Conservation (phyloP, 129 eudicot genomes). For the Ambrosia artemisiifolia region DNA sequence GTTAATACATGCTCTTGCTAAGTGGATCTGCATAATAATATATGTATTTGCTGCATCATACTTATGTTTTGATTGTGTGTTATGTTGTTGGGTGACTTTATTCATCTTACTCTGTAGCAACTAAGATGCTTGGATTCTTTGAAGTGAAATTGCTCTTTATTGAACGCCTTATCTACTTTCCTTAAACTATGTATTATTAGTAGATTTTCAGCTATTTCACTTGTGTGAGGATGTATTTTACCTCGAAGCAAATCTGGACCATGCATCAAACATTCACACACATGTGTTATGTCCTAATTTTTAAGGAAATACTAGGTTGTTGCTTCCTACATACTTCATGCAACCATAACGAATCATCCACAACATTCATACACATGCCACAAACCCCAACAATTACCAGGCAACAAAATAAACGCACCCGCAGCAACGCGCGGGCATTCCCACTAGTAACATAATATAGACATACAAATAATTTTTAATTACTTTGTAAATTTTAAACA, state of each 20-base stretch:
- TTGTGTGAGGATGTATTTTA: slow-evolving; percentile 17
- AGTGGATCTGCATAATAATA: slow-evolving; percentile 15
- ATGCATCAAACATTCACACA: no score
- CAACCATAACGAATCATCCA: no score
- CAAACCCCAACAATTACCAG: no score
- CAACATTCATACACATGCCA: no score
- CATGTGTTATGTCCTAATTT: no score
- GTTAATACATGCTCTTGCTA: neutral
- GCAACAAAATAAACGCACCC: no score
- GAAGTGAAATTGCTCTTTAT: neutral
- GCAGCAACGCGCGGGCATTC: no score
- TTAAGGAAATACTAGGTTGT: no score
- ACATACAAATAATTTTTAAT: no score
- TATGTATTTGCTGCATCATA: slow-evolving; percentile 9
- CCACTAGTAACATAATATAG: no score
- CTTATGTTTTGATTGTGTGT: slow-evolving; percentile 14
- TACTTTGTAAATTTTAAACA: no score
- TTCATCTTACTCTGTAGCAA: neutral
- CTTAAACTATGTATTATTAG: neutral
- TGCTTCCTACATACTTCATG: no score
- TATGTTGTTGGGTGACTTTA: neutral
- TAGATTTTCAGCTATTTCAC: slow-evolving; percentile 15
- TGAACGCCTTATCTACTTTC: slow-evolving; percentile 13
- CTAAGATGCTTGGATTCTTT: neutral
- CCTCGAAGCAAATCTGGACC: slow-evolving; percentile 2